phyloP scores from a whole-genome alignment of 2,329 filamentous ascomycete genomes.

The Neodidymelliopsis sp. region DNA sequence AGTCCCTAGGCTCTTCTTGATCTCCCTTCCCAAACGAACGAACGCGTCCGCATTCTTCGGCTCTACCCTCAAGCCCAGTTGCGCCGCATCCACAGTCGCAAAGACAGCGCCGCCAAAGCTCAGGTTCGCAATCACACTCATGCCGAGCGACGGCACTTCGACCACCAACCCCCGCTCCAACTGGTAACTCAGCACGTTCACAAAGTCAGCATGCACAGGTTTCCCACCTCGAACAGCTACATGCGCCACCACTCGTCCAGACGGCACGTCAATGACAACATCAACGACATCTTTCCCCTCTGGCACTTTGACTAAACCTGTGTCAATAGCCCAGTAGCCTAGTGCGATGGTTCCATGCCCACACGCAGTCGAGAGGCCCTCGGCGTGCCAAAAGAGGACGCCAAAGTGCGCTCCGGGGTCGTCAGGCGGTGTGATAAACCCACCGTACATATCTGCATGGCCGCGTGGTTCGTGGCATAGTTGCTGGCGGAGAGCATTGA shows the following conservation, averaged over 20 bases:
- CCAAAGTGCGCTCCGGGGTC: conserved; percentile 60
- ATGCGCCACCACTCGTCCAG: conserved; percentile 12
- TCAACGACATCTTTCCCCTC: conserved; percentile 2
- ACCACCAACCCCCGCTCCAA: conserved; percentile 1
- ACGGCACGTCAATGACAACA: conserved; percentile 20
- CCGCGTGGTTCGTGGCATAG: conserved; percentile 55
- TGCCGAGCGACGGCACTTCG: not conserved
- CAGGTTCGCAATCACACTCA: not conserved
- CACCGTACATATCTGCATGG: conserved; percentile 62
- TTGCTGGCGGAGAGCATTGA: conserved; percentile 8
- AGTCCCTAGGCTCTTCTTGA: conserved; percentile 8
- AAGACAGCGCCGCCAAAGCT: conserved; percentile 16
- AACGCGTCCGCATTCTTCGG: conserved; percentile 1
- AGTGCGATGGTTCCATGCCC: conserved; percentile 62
- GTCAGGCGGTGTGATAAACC: conserved; percentile 50
- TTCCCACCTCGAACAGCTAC: conserved; percentile 3
- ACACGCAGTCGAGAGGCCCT: conserved; percentile 60
- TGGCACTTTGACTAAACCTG: conserved; percentile 6
- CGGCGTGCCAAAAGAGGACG: conserved; percentile 58
- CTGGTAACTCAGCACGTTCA: conserved; percentile 17
- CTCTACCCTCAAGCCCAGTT: conserved; percentile 10
- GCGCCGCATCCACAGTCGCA: conserved; percentile 14
- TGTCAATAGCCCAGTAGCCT: conserved; percentile 34
- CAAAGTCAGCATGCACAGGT: conserved; percentile 17
- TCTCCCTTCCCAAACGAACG: conserved; percentile 11